Evolutionary conservation across 768 basidiomycete genomes (phyloP).

Genomic region (Pisolithus orientalis): DNA sequence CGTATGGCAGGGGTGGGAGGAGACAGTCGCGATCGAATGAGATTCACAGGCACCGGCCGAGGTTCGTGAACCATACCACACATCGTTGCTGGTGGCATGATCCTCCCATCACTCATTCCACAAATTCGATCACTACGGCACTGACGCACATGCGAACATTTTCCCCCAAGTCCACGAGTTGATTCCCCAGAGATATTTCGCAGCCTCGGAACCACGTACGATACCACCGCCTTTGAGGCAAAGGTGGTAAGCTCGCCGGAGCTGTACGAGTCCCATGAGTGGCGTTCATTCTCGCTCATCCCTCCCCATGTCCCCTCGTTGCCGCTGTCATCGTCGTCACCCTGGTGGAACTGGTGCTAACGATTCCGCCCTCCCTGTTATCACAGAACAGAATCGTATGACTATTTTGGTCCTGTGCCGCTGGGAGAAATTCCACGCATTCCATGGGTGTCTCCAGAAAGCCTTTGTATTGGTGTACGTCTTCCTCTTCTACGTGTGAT

Average conservation of each 20-base stretch:
- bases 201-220: slow-evolving; percentile 24
- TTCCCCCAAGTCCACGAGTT: slow-evolving; percentile 32
- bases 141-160: slow-evolving; percentile 1
- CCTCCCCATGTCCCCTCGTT: too few species aligned
- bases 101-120: too few species aligned
- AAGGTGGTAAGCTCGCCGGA: slow-evolving; percentile 31
- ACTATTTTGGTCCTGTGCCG: slow-evolving; percentile 41
- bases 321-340: too few species aligned
- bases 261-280: slow-evolving; percentile 39
- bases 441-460: slow-evolving; percentile 48
- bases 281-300: not conserved
- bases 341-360: not conserved
- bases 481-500: not conserved
- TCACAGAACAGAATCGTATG: slow-evolving; percentile 39
- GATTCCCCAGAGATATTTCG: slow-evolving; percentile 27
- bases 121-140: too few species aligned
- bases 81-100: too few species aligned
- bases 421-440: slow-evolving; percentile 47
- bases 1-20: too few species aligned
- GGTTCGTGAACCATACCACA: too few species aligned
- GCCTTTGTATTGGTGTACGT: slow-evolving; percentile 60
- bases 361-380: not conserved
- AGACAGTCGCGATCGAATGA: too few species aligned
- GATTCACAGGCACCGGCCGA: too few species aligned
- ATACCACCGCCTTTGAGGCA: slow-evolving; percentile 29